Evolutionary conservation across 495 filamentous ascomycete species (phyloP), one percentile per base, ranked within the genome.

Genomic region (Tetracladium marchalianum): DNA sequence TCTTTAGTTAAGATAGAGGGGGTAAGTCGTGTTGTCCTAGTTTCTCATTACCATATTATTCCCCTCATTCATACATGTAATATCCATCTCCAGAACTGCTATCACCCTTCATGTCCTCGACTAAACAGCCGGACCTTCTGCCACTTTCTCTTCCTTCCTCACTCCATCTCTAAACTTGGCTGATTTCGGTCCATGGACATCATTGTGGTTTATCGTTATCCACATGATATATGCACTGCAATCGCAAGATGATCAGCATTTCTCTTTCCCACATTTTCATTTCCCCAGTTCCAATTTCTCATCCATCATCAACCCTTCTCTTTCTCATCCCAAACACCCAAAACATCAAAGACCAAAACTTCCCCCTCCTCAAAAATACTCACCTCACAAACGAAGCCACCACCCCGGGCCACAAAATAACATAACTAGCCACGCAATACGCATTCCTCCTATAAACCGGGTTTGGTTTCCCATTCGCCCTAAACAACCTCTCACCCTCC

Each of bases 291-390:
- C n/a, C n/a, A n/a, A n/a, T n/a, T 27, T 27, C 22, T 7, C 22
- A 27, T 27, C 22, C 7, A 27, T 27, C 22, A 3, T 27, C 22
- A 3, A 7, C 22, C 22, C 7, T 7, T 27, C 22, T 3, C 22
- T 27, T 7, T 27, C 22, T 27, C 22, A 61, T 2, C 68, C 69
- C n/a, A 62, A 61, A 67, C 64, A 61, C 4, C 68, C 69, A 16
- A 62, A 61, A 67, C 64, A 69, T 4, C 59, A 44, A 35, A 70
- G 64, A 11, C 67, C 60, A 44, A 66, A 5, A 56, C n/a, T n/a
- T n/a, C n/a, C n/a, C n/a, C n/a, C n/a, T n/a, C n/a, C n/a, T n/a
- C n/a, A n/a, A n/a, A 57, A 43, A 27, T 62, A 48, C 27, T 55
- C 54, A 57, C 71, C 72, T 47, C 35, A 54, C 52, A 62, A 46